Evolutionary conservation across 1,284 basidiomycete genomes (phyloP), one percentile per base, ranked within the genome.

Genomic region (Sphagnurus paluster): DNA sequence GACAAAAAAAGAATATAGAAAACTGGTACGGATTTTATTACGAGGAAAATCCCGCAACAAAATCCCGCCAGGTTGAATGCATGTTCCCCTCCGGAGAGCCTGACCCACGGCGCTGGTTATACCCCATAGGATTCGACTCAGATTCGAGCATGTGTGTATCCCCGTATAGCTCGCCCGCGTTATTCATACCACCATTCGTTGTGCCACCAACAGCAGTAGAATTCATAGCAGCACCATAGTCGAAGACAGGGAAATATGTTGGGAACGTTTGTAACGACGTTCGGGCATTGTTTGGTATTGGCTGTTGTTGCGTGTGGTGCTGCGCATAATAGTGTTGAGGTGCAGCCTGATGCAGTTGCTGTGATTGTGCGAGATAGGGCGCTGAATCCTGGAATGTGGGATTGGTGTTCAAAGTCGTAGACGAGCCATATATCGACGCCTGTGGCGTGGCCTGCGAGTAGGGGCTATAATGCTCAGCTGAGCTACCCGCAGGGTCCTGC

Each of bases 161-260:
- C 4, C 58, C 61, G 29, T 67, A 70, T 17, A n/a, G n/a, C n/a
- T 50, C 54, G 30, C 39, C 43, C n/a, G 43, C 50, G 7, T 52
- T 55, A 25, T 52, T 54, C 19, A 39, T 34, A 49, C 56, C 38
- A 35, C 53, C 52, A 62, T 63, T 20, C 60, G 55, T 25, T 60
- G 61, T 50, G 36, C 53, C 37, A n/a, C 53, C 38, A 17, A 47
- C 59, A 46, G 24, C 55, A 51, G 25, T 54, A 52, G 46, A 56
- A 47, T n/a, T n/a, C 36, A 61, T 56, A 5, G 55, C 56, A 8
- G 71, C 68, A 11, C 71, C 74, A 60, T 89, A 88, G 58, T 88
- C 87, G 55, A 85, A 88, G 24, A 87, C 86, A 1, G 84, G 77
- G 72, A 89, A 87, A 56, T 88, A 89, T 53, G 75, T 76, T 7